Percentiles rank a stretch among this genome's conserved stretches.
Evolutionary conservation across 345 rosid genomes (phyloP).

Genomic region (Eucalyptus camaldulensis): DNA sequence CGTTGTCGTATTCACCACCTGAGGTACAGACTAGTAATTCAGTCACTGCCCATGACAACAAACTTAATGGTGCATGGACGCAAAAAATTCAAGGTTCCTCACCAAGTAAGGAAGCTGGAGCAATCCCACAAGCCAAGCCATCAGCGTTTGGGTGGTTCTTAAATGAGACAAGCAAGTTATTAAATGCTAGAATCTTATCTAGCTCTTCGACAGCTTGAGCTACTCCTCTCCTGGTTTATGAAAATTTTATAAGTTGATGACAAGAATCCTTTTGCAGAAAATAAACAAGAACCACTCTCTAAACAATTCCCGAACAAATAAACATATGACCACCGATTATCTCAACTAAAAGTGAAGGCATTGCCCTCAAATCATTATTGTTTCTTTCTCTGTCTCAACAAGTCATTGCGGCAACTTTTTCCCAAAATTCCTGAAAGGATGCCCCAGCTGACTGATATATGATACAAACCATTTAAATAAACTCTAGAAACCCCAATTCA

Average conservation of each 20-base stretch:
- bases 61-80: background rate
- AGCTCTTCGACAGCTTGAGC: slow-evolving; percentile 63
- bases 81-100: background rate
- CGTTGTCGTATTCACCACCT: slow-evolving; percentile 85
- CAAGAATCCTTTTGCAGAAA: background rate
- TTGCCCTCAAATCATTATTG: background rate
- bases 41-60: background rate
- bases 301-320: background rate
- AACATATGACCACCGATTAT: background rate
- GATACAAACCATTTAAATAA: background rate
- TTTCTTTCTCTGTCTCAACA: background rate
- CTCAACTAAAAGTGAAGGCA: background rate
- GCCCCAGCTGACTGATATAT: background rate
- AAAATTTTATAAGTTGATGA: background rate
- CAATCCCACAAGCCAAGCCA: slow-evolving; percentile 69
- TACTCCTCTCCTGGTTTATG: slow-evolving; percentile 12
- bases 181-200: slow-evolving; percentile 66
- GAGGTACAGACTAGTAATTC: background rate
- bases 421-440: background rate
- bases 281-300: background rate
- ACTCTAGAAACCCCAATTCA: background rate
- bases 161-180: slow-evolving; percentile 53
- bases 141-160: slow-evolving; percentile 55
- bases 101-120: slow-evolving; percentile 83
- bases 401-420: background rate